Base-by-base conservation (phyloP, 257 asterid species). In the Phtheirospermum japonicum region DNA sequence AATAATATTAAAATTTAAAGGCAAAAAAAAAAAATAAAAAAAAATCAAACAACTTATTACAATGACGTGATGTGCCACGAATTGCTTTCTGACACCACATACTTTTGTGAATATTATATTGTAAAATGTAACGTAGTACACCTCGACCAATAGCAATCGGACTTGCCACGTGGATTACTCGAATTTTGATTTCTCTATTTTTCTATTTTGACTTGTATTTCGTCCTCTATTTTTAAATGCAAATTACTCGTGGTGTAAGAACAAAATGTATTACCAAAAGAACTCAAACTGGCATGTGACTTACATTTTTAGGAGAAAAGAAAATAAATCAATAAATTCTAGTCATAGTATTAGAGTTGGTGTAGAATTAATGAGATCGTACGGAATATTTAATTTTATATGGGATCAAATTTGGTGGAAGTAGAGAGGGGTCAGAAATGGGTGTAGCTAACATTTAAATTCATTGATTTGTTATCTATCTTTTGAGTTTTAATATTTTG, bases 31-130 rank as follows among this genome's bases (percentile, higher is more conserved):
- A 0, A 4, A 4, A 10, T 0, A 26, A 5, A 23, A 10, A 45
- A 4, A 19, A 31, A 13, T 63, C 61, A 67, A 39, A 76, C 75
- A 77, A 73, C 83, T 73, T 76, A 77, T 82, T 76, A 76, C 84
- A 31, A 14, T 42, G 84, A 70, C 4, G 61, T 66, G 79, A 79
- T 31, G 72, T n/a, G 43, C 28, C 0, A 4, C 85, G 19, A 79
- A 73, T 79, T 2, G 17, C 0, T 1, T 7, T 6, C 48, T 26
- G 79, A 59, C 77, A 79, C 31, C 82, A 30, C 70, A 70, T 32
- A n/a, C 61, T 0, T 46, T 4, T 5, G 55, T 46, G 23, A 9
- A 45, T 13, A 12, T 61, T 45, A 45, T 34, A 28, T 36, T 67
- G 14, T 17, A 13, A 28, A n/a, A n/a, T n/a, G n/a, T 4, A 40